These are phyloP conservation scores for Aureobasidium leucospermi DNA, from an alignment of 2,329 filamentous ascomycete species.

Conservation along the genomic window DNA sequence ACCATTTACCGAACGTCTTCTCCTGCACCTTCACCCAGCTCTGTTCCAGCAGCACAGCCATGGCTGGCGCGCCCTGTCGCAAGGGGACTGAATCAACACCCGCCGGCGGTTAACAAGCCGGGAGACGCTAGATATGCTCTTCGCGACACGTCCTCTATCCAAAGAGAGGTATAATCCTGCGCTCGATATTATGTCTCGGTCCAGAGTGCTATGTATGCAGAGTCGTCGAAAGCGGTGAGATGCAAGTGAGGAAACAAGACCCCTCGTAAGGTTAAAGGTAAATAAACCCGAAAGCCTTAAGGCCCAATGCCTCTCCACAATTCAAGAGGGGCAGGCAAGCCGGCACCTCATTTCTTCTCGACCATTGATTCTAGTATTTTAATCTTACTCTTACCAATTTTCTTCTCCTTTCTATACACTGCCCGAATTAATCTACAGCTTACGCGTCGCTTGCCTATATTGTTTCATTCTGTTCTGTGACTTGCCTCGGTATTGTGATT, in stretches of 20 bases:
- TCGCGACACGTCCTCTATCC: neutral
- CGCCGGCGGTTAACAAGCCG: conserved; percentile 1
- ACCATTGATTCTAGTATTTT: neutral
- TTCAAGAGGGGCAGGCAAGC: neutral
- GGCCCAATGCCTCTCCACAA: conserved; percentile 1
- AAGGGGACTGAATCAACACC: neutral
- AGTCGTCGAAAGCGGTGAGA: neutral
- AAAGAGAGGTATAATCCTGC: neutral
- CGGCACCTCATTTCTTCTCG: neutral
- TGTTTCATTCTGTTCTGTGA: neutral
- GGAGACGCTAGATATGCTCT: neutral
- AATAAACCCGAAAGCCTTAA: conserved; percentile 1
- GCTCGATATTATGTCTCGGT: neutral
- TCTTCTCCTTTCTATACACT: neutral
- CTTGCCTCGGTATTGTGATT: neutral
- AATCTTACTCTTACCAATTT: neutral
- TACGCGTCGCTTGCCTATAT: neutral
- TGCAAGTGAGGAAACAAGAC: neutral
- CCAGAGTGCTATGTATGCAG: neutral
- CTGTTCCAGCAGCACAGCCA: conserved; percentile 43
- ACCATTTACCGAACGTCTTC: conserved; percentile 99
- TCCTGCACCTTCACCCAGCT: conserved; percentile 76
- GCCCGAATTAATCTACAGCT: neutral
- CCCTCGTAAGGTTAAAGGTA: neutral
- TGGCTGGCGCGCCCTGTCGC: conserved; percentile 14